Evolutionary conservation across 129 eudicot species (phyloP).

Genomic region (Kitagawia praeruptora): DNA sequence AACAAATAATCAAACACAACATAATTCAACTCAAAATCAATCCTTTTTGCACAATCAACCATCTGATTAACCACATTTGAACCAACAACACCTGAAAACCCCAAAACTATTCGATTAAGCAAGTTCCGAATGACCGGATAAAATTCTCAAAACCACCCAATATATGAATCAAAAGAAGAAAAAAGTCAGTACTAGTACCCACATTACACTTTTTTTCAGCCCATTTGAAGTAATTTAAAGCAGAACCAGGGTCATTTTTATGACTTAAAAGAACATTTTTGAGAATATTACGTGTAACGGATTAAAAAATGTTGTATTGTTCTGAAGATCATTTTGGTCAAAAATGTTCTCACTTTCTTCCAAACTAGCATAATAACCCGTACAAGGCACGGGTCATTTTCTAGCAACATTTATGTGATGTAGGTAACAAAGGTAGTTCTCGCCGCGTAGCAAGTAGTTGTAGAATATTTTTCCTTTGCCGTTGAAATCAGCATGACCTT

Average conservation of each 20-base stretch:
- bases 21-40: conserved; percentile 31
- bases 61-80: conserved; percentile 29
- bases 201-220: conserved; percentile 26
- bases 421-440: too few species aligned
- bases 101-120: conserved; percentile 24
- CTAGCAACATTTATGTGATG: too few species aligned
- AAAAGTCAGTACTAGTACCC: conserved; percentile 21
- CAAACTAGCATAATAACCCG: too few species aligned
- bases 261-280: conserved; percentile 23
- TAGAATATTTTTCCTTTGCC: too few species aligned
- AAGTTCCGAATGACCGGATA: conserved; percentile 19
- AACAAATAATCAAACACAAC: conserved; percentile 38
- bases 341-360: too few species aligned
- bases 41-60: conserved; percentile 32
- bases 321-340: too few species aligned
- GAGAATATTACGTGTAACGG: too few species aligned
- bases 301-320: too few species aligned
- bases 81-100: conserved; percentile 16
- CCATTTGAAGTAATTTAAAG: conserved; percentile 36
- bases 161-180: conserved; percentile 46
- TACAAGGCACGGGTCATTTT: too few species aligned
- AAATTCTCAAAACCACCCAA: conserved; percentile 26
- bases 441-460: too few species aligned
- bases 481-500: too few species aligned
- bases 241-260: conserved; percentile 41